Evolutionary conservation across 805 yeast genomes (phyloP).

Genomic region (Saccharomyces kudriavzevii): DNA sequence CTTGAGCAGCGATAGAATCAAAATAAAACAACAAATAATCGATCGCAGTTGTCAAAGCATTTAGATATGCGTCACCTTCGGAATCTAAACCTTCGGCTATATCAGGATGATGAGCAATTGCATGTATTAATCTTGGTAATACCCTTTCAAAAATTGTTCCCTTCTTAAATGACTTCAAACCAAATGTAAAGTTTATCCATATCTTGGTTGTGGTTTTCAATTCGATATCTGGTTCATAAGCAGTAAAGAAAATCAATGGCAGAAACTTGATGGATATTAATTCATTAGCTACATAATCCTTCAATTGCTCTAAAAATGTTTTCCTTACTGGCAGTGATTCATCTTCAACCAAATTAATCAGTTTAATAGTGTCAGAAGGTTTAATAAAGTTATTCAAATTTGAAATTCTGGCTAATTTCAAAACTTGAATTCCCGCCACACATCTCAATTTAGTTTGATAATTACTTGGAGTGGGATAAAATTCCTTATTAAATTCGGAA

Average conservation of each 20-base stretch:
- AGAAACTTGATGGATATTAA: slow-evolving; percentile 56
- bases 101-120: slow-evolving; percentile 59
- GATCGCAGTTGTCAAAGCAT: slow-evolving; percentile 46
- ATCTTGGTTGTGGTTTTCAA: slow-evolving; percentile 47
- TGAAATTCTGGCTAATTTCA: slow-evolving; percentile 56
- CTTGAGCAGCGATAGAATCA: slow-evolving; percentile 50
- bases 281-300: slow-evolving; percentile 43
- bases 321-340: slow-evolving; percentile 49
- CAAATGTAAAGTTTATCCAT: slow-evolving; percentile 62
- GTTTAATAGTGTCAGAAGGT: slow-evolving; percentile 42
- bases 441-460: slow-evolving; percentile 57
- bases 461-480: slow-evolving; percentile 53
- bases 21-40: slow-evolving; percentile 55
- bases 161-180: slow-evolving; percentile 26
- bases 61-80: slow-evolving; percentile 26
- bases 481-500: slow-evolving; percentile 32
- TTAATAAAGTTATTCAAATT: slow-evolving; percentile 44
- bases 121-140: slow-evolving; percentile 58
- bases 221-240: slow-evolving; percentile 58
- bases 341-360: slow-evolving; percentile 61
- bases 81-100: slow-evolving; percentile 44
- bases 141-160: slow-evolving; percentile 56
- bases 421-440: slow-evolving; percentile 55
- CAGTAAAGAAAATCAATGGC: slow-evolving; percentile 62
- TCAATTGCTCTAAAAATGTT: slow-evolving; percentile 42